Base-by-base conservation (phyloP, 2,329 filamentous ascomycete species). In the Cryphonectria parasitica region DNA sequence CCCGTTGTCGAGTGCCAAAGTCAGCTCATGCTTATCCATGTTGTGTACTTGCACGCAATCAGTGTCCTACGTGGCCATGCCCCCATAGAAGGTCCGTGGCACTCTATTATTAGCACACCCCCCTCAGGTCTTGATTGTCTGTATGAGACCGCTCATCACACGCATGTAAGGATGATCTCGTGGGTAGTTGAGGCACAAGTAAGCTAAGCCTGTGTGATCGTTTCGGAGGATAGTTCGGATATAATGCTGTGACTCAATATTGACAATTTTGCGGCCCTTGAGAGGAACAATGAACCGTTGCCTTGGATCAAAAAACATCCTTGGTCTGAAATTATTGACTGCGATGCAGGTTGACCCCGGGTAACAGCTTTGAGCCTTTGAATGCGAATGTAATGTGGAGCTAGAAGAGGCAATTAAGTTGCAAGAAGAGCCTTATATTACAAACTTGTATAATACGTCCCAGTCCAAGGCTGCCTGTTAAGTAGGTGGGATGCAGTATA, bases 291-390 rank as follows among this genome's bases (percentile, higher is more conserved):
- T 39, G 36, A 39, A 11, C 36, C 36, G 11, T n/a, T 49, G 2
- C 7, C 1, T 8, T 3, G 22, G 6, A n/a, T n/a, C 2, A 2
- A n/a, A 19, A n/a, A 49, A n/a, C 22, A n/a, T n/a, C 2, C 7
- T 7, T n/a, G 45, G 19, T 49, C 8, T 49, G n/a, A 10, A 10
- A 10, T 2, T 8, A 22, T 49, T n/a, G 7, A 49, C 45, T n/a
- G 22, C 22, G 22, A n/a, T 49, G 45, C 11, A n/a, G 6, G 1
- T 49, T 49, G 22, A 19, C 45, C 8, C 45, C 45, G 45, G 19
- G n/a, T 49, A n/a, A 11, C 10, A n/a, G 45, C 45, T 22, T 11
- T 49, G 7, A n/a, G 22, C 7, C 6, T 22, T n/a, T 19, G 1
- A 8, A 49, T 10, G 22, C 19, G 22, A 45, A 49, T 22, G 5